phyloP scores from a whole-genome alignment of 129 eudicot species.

The Silybum marianum region DNA sequence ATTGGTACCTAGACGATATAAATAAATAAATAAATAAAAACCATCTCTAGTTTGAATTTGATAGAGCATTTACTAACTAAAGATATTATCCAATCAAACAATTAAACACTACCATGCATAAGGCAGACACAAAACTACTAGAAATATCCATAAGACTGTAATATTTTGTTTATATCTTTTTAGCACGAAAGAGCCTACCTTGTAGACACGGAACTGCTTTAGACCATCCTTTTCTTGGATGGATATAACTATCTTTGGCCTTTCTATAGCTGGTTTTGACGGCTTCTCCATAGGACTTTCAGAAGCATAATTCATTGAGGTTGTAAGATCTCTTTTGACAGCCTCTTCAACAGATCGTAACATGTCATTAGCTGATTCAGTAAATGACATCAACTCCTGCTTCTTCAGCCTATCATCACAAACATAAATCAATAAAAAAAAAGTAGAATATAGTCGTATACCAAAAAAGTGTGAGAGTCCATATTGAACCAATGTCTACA shows the following conservation, averaged over 20 bases:
- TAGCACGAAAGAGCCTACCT: slow-evolving; percentile 40
- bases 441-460: slow-evolving; percentile 20
- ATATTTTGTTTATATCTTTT: not conserved
- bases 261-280: slow-evolving; percentile 52
- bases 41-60: not conserved
- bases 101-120: not conserved
- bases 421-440: slow-evolving; percentile 10
- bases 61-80: not conserved
- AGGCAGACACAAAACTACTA: not conserved
- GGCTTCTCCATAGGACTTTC: slow-evolving; percentile 40
- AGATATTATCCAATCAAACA: not conserved
- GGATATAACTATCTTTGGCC: slow-evolving; percentile 72
- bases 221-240: slow-evolving; percentile 73
- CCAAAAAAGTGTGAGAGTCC: slow-evolving; percentile 13
- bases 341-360: slow-evolving; percentile 61
- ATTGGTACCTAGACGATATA: too few species aligned
- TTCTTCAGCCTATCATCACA: slow-evolving; percentile 52
- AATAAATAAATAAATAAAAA: too few species aligned
- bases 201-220: slow-evolving; percentile 65
- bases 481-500: not conserved
- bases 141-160: not conserved
- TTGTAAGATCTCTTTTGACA: slow-evolving; percentile 48
- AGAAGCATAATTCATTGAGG: slow-evolving; percentile 31
- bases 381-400: slow-evolving; percentile 66
- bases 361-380: slow-evolving; percentile 68